These are phyloP conservation scores for Gossypium stocksii DNA, from an alignment of 345 rosid genomes.

Conservation along the genomic window DNA sequence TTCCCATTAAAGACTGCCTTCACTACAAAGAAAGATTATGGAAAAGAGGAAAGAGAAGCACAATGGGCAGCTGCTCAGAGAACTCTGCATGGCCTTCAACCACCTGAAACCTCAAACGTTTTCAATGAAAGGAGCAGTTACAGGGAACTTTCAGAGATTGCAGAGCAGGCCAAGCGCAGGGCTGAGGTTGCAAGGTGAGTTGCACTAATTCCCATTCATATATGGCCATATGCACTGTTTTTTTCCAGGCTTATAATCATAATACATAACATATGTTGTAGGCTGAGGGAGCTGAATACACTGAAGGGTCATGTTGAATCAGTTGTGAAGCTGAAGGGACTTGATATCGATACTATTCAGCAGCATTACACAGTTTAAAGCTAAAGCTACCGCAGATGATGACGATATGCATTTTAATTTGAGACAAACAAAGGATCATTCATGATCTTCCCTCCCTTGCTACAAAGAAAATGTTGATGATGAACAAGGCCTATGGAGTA, in stretches of 20 bases:
- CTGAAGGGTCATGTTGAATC: conserved; percentile 85
- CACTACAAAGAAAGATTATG: conserved; percentile 87
- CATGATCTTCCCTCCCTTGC: neutral
- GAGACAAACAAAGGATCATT: neutral
- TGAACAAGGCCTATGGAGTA: neutral
- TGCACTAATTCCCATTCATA: neutral
- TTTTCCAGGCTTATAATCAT: neutral
- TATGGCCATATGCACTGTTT: neutral
- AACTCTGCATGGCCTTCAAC: conserved; percentile 92
- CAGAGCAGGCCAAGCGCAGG: conserved; percentile 94
- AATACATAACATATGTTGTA: conserved; percentile 3
- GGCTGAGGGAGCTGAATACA: conserved; percentile 72
- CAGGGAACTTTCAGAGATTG: conserved; percentile 88
- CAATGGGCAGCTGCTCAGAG: conserved; percentile 95
- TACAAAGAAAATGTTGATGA: neutral
- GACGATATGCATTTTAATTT: neutral
- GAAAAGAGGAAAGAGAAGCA: conserved; percentile 89
- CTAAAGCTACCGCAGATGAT: neutral
- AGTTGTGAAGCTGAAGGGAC: conserved; percentile 80
- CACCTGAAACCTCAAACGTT: conserved; percentile 44
- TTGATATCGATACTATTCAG: conserved; percentile 76
- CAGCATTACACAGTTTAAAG: conserved; percentile 70
- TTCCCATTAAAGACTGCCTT: conserved; percentile 53
- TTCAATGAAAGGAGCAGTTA: conserved; percentile 60
- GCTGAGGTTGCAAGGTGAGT: conserved; percentile 95